These are phyloP conservation scores for Terfezia boudieri DNA, from an alignment of 495 filamentous ascomycete species.

Conservation along the genomic window DNA sequence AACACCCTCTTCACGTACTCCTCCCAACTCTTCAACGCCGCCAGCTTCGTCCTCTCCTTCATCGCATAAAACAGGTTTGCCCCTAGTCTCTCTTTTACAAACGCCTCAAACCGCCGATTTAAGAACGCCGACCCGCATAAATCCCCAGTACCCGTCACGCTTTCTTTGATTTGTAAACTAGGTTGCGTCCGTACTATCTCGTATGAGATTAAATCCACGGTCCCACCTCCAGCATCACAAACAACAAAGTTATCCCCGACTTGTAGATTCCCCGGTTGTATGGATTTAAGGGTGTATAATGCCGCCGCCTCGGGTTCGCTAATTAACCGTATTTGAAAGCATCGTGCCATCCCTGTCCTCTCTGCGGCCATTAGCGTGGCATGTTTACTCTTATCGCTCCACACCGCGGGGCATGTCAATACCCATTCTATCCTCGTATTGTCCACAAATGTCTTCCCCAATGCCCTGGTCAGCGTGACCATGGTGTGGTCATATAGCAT, in stretches of 20 bases:
- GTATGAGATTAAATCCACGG: constrained; percentile 31
- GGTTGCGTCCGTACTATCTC: constrained; percentile 29
- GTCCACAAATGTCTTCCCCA: constrained; percentile 41
- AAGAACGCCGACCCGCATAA: constrained; percentile 49
- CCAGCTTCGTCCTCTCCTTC: constrained; percentile 23
- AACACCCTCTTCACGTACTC: constrained; percentile 53
- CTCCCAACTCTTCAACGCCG: constrained; percentile 47
- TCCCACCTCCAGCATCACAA: constrained; percentile 38
- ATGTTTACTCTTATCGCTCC: constrained; percentile 54
- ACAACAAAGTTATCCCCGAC: constrained; percentile 23
- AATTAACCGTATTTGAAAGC: constrained; percentile 22
- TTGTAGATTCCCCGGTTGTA: constrained; percentile 9
- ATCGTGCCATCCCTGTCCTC: neutral
- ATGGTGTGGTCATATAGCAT: constrained; percentile 52
- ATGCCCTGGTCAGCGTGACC: constrained; percentile 42
- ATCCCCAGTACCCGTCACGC: constrained; percentile 31
- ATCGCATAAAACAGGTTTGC: constrained; percentile 36
- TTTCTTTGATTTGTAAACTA: constrained; percentile 27
- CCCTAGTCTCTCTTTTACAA: constrained; percentile 35
- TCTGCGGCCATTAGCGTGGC: constrained; percentile 39
- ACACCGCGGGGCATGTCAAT: constrained; percentile 57
- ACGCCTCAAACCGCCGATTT: constrained; percentile 48
- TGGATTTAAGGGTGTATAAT: constrained; percentile 30
- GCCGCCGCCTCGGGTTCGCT: constrained; percentile 30
- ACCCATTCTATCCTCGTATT: constrained; percentile 42